A percentile compares a stretch with the other conserved stretches of the same genome.
Evolutionary conservation across 768 basidiomycete species (phyloP).

Genomic region (Hemileccinum rubropunctum): DNA sequence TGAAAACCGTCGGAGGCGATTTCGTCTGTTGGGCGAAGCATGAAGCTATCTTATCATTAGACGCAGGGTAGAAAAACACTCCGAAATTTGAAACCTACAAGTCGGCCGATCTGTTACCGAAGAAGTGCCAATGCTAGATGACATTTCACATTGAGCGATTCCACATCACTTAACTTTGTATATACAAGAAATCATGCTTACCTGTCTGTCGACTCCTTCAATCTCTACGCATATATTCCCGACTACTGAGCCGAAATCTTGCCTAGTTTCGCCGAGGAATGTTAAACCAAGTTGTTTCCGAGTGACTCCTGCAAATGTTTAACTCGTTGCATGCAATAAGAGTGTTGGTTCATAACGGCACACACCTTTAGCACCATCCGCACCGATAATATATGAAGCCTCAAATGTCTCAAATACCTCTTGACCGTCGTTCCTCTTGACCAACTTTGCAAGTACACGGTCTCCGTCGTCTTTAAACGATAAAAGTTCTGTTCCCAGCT

Average conservation of each 20-base stretch:
- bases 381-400: slow-evolving; percentile 37
- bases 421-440: slow-evolving; percentile 23
- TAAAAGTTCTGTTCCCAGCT: slow-evolving; percentile 44
- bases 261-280: slow-evolving; percentile 41
- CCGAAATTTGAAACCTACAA: slow-evolving; percentile 1
- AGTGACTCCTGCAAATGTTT: slow-evolving; percentile 27
- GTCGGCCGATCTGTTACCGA: slow-evolving; percentile 4
- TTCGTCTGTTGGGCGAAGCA: slow-evolving; percentile 16
- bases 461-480: slow-evolving; percentile 40
- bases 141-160: not conserved
- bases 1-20: slow-evolving; percentile 22
- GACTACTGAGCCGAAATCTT: slow-evolving; percentile 26
- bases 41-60: slow-evolving; percentile 1
- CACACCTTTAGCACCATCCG: slow-evolving; percentile 39
- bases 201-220: slow-evolving; percentile 30
- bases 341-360: not conserved
- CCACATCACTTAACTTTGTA: not conserved
- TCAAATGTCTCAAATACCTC: slow-evolving; percentile 27
- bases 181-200: slow-evolving; percentile 3
- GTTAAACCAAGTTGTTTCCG: slow-evolving; percentile 40
- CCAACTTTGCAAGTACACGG: slow-evolving; percentile 37
- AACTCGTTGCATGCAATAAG: not conserved
- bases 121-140: slow-evolving; percentile 21
- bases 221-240: slow-evolving; percentile 38
- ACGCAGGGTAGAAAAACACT: not conserved